A percentile compares a stretch with the other conserved stretches of the same genome.
Conservation (phyloP, 176 grass and related monocot species). For the Lolium rigidum region DNA sequence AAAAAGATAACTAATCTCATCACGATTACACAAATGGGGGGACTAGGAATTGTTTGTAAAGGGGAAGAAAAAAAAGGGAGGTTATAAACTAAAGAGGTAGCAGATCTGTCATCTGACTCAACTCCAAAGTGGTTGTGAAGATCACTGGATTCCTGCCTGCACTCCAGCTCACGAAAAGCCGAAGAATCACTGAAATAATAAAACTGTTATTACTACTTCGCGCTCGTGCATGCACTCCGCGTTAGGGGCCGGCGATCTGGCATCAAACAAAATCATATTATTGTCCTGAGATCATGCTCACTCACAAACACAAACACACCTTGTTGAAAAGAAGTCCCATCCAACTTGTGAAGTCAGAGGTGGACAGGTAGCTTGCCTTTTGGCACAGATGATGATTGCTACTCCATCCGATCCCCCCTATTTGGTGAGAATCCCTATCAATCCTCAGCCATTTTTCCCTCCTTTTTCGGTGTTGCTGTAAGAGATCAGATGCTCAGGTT, state of each 20-base stretch:
- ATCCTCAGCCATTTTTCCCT: neutral
- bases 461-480: neutral
- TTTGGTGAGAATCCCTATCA: slow-evolving; percentile 45
- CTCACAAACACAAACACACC: neutral
- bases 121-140: slow-evolving; percentile 6
- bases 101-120: neutral
- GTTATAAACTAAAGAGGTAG: no score
- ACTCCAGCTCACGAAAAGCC: neutral
- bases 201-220: neutral
- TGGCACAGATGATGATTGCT: neutral
- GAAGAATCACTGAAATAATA: neutral
- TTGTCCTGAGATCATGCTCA: neutral
- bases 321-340: neutral
- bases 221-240: slow-evolving; percentile 42
- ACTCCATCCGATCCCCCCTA: neutral
- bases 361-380: slow-evolving; percentile 11
- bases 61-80: no score
- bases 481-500: slow-evolving; percentile 7
- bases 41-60: no score
- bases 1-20: no score
- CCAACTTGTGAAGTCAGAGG: neutral
- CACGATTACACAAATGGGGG: no score
- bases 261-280: neutral
- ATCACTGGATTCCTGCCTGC: neutral
- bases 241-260: slow-evolving; percentile 18